Conservation (phyloP, 345 rosid genomes). For the Eucalyptus grandis region DNA sequence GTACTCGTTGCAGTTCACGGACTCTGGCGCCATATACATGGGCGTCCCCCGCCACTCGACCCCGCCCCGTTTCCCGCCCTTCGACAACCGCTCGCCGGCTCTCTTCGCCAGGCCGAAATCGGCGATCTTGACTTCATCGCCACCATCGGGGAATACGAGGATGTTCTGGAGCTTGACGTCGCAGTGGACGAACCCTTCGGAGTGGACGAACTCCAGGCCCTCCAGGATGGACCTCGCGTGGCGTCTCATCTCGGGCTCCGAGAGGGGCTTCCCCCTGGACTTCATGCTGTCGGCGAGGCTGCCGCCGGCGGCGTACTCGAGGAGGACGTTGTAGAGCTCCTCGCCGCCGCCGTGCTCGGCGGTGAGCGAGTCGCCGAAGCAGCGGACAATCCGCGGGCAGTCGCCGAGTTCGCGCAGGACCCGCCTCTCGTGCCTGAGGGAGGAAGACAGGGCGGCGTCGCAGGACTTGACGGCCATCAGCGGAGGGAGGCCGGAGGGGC, state of each 20-base stretch:
- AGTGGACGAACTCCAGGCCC: conserved; percentile 50
- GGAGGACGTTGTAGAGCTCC: conserved; percentile 38
- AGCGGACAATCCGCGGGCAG: conserved; percentile 37
- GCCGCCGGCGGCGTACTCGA: conserved; percentile 74
- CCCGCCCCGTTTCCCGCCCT: neutral
- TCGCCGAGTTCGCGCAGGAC: conserved; percentile 21
- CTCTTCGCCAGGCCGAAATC: conserved; percentile 74
- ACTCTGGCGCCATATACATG: conserved; percentile 71
- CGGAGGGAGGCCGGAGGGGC: conserved; percentile 11
- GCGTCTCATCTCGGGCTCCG: conserved; percentile 40
- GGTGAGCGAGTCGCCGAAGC: conserved; percentile 34
- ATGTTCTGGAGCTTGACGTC: conserved; percentile 14
- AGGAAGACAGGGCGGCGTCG: conserved; percentile 8
- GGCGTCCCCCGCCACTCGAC: conserved; percentile 62
- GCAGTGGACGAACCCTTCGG: conserved; percentile 50
- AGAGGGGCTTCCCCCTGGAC: conserved; percentile 21
- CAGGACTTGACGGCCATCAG: conserved; percentile 65
- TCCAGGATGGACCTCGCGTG: conserved; percentile 39
- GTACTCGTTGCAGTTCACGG: conserved; percentile 38
- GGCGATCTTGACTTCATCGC: conserved; percentile 25
- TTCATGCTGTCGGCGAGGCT: conserved; percentile 24
- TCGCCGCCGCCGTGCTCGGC: conserved; percentile 16
- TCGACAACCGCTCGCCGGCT: neutral
- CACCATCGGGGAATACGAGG: conserved; percentile 19
- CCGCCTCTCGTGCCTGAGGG: conserved; percentile 42